phyloP scores from a whole-genome alignment of 176 grass and related monocot species.

The Miscanthus lutarioriparius region DNA sequence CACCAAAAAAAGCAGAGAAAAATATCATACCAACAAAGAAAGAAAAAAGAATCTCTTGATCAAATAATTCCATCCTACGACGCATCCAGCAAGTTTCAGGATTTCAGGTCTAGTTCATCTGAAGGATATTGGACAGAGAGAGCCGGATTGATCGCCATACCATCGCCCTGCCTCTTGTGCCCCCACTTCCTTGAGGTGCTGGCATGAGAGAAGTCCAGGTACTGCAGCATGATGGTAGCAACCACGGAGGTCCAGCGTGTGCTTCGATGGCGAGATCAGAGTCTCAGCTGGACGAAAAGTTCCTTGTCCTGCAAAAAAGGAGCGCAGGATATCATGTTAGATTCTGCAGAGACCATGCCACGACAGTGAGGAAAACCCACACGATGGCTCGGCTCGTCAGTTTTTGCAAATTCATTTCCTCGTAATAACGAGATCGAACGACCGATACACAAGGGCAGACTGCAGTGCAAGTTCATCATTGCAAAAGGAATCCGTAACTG shows the following conservation, averaged over 20 bases:
- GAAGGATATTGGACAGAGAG: constrained; percentile 1
- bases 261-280: constrained; percentile 38
- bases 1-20: not conserved
- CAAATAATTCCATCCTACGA: not conserved
- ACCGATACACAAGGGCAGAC: not conserved
- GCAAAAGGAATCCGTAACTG: not conserved
- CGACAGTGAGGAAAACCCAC: not conserved
- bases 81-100: constrained; percentile 9
- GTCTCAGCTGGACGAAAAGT: not conserved
- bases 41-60: not conserved
- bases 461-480: not conserved
- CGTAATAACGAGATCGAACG: not conserved
- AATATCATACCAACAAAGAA: not conserved
- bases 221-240: constrained; percentile 60
- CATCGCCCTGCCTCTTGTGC: constrained; percentile 57
- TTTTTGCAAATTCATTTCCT: not conserved
- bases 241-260: constrained; percentile 18
- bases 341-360: not conserved
- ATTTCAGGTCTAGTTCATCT: constrained; percentile 16
- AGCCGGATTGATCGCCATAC: constrained; percentile 42
- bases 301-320: constrained; percentile 29
- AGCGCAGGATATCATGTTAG: constrained; percentile 22
- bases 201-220: constrained; percentile 77
- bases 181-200: constrained; percentile 68
- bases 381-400: not conserved